A percentile compares a stretch with the other conserved stretches of the same genome.
These are phyloP conservation scores for Chamaenerion angustifolium DNA, from an alignment of 345 rosid genomes.

Conservation along the genomic window DNA sequence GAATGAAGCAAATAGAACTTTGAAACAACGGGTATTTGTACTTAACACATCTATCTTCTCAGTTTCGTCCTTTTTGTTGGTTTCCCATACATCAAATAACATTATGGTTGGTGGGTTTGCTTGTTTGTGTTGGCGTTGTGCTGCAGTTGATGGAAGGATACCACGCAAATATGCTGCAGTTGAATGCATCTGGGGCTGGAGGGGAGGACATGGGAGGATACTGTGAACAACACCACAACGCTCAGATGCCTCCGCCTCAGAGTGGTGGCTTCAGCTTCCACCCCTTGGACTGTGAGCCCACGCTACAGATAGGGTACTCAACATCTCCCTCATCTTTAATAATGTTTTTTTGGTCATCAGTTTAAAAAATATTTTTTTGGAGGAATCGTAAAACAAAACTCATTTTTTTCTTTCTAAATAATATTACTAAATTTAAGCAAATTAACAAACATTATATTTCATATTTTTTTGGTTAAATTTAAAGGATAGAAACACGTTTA, in stretches of 20 bases:
- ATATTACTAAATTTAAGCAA: no score
- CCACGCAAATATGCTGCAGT: conserved; percentile 47
- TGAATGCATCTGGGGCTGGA: conserved; percentile 21
- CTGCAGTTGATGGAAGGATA: conserved; percentile 82
- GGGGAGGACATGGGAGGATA: conserved; percentile 32
- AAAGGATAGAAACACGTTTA: no score
- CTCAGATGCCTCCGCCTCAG: conserved; percentile 21
- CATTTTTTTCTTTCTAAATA: no score
- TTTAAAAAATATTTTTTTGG: neutral
- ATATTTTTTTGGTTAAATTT: no score
- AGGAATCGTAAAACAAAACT: no score
- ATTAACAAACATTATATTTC: no score
- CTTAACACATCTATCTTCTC: conserved; percentile 2
- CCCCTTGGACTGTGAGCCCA: conserved; percentile 79
- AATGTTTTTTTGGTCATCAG: neutral
- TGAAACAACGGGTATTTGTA: conserved; percentile 60
- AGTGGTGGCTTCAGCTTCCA: conserved; percentile 47
- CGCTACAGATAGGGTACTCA: conserved; percentile 71
- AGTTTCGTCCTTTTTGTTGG: neutral
- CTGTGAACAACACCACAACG: conserved; percentile 22
- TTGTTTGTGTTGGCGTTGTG: no score
- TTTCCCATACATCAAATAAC: neutral
- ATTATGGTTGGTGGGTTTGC: no score
- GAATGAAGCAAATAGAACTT: conserved; percentile 56
- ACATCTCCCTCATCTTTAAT: neutral